phyloP scores from a whole-genome alignment of 768 basidiomycete genomes.

The Termitomyces heimii region DNA sequence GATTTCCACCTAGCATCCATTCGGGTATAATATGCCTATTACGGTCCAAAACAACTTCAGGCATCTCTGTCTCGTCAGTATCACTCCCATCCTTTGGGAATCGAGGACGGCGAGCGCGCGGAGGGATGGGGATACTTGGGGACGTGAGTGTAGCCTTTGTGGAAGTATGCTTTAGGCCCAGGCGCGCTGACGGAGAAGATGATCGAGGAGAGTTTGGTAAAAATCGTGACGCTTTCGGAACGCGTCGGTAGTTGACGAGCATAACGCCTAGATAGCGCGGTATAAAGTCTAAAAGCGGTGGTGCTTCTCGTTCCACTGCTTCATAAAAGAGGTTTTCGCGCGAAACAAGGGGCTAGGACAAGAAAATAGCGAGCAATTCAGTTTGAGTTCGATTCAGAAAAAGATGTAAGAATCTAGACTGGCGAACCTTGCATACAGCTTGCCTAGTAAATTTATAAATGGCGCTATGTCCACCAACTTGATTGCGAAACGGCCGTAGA shows the following conservation, averaged over 20 bases:
- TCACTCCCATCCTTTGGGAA: conserved; percentile 34
- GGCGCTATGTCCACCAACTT: conserved; percentile 95
- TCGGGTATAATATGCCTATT: conserved; percentile 96
- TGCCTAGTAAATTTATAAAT: conserved; percentile 98
- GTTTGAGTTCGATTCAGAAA: conserved; percentile 15
- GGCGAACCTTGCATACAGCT: conserved; percentile 94
- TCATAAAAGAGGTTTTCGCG: conserved; percentile 98
- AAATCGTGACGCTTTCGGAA: conserved; percentile 36
- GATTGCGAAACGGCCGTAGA: conserved; percentile 91
- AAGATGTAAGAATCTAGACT: conserved; percentile 10
- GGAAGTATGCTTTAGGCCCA: conserved; percentile 15
- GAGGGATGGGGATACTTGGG: conserved; percentile 13
- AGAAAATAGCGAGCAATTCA: conserved; percentile 12
- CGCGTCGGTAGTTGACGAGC: conserved; percentile 92
- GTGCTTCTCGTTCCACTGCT: conserved; percentile 89
- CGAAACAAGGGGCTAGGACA: conserved; percentile 81
- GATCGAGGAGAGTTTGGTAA: conserved; percentile 15
- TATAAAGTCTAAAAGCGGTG: conserved; percentile 88
- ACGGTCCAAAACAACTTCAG: conserved; percentile 88
- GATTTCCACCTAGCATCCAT: conserved; percentile 66
- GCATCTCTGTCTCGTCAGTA: conserved; percentile 77
- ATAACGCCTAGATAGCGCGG: conserved; percentile 99
- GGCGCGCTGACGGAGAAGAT: conserved; percentile 20
- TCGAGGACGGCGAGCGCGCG: conserved; percentile 10
- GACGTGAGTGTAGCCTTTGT: conserved; percentile 19